Conservation (phyloP, 768 basidiomycete species). For the Mycena latifolia region DNA sequence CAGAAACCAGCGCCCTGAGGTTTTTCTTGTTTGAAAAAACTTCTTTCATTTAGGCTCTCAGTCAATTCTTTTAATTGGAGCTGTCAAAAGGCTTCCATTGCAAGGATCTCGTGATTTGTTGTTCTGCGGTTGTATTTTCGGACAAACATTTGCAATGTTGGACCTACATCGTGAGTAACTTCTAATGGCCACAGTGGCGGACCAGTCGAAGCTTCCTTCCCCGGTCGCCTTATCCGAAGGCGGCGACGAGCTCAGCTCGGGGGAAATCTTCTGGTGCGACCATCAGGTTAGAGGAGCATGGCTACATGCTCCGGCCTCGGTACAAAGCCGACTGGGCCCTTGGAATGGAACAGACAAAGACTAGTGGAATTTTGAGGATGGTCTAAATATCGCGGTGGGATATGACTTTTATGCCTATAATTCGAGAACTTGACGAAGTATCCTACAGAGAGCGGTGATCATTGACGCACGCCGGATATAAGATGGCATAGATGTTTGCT, state of each 20-base stretch:
- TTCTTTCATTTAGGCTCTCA: too few relatives aligned
- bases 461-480: neutral
- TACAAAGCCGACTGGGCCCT: slow-evolving; percentile 42
- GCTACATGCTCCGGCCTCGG: slow-evolving; percentile 43
- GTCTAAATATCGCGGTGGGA: neutral
- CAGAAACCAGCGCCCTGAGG: too few relatives aligned
- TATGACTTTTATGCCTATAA: neutral
- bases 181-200: too few relatives aligned
- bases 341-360: slow-evolving; percentile 31
- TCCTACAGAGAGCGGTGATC: neutral
- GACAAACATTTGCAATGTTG: too few relatives aligned
- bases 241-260: neutral
- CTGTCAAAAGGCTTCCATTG: too few relatives aligned
- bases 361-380: slow-evolving; percentile 28
- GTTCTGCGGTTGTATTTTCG: too few relatives aligned
- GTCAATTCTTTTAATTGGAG: too few relatives aligned
- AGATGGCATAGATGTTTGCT: neutral
- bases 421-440: neutral
- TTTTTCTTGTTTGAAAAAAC: too few relatives aligned
- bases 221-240: too few relatives aligned
- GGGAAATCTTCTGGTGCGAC: slow-evolving; percentile 37
- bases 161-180: too few relatives aligned
- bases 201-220: too few relatives aligned
- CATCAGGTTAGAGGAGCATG: slow-evolving; percentile 36
- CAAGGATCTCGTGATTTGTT: too few relatives aligned